Percentiles rank a stretch among this genome's conserved stretches.
Conservation (phyloP, 441 rosid genomes). For the Francoa sonchifolia region DNA sequence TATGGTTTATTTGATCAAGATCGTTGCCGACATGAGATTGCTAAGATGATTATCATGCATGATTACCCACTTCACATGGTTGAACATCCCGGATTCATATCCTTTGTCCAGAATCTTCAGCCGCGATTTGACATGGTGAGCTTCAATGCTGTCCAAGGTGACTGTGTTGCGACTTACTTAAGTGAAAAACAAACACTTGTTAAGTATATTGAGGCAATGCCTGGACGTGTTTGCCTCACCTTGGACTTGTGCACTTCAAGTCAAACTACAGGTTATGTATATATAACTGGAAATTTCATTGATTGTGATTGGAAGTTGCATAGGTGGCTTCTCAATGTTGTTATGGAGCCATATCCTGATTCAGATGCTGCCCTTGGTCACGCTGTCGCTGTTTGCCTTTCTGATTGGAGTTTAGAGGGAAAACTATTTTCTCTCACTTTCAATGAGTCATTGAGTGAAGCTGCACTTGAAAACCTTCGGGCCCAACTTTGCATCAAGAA, state of each 20-base stretch:
- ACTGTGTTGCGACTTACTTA: conserved; percentile 72
- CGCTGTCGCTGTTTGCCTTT: conserved; percentile 70
- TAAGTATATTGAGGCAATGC: conserved; percentile 51
- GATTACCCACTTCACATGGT: conserved; percentile 91
- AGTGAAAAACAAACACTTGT: conserved; percentile 69
- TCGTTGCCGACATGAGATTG: conserved; percentile 64
- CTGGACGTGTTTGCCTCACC: conserved; percentile 70
- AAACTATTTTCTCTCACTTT: conserved; percentile 64
- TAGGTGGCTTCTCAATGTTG: conserved; percentile 57
- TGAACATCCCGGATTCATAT: conserved; percentile 62
- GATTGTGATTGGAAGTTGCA: conserved; percentile 79
- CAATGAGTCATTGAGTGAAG: conserved; percentile 37
- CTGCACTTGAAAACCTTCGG: conserved; percentile 52
- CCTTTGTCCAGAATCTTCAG: conserved; percentile 68
- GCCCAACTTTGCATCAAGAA: conserved; percentile 57
- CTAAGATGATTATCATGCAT: conserved; percentile 77
- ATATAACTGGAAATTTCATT: conserved; percentile 65
- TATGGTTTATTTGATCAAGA: conserved; percentile 56
- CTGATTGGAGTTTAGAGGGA: conserved; percentile 76
- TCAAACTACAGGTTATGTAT: conserved; percentile 56
- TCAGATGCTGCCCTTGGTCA: conserved; percentile 61
- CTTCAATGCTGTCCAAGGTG: conserved; percentile 77
- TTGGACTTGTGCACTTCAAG: conserved; percentile 65
- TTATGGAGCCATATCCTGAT: conserved; percentile 77
- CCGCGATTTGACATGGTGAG: conserved; percentile 51